phyloP scores from a whole-genome alignment of 1,139 yeast genomes.

The Eremothecium sinecaudum region DNA sequence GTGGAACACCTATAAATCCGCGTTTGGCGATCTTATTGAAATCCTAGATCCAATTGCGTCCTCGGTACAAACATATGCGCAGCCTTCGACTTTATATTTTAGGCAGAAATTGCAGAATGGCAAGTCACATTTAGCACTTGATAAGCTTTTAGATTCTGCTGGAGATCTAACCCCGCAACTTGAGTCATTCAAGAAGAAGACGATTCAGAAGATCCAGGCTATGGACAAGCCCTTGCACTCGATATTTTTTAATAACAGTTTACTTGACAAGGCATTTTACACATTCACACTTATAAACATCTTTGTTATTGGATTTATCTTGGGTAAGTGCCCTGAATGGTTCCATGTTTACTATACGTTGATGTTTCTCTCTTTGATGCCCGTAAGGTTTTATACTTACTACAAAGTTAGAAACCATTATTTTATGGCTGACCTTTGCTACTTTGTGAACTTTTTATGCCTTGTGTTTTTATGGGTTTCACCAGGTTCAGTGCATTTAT shows the following conservation, averaged over 20 bases:
- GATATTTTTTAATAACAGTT: constrained; percentile 34
- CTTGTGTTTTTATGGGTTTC: constrained; percentile 71
- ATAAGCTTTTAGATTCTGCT: constrained; percentile 8
- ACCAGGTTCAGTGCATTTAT: constrained; percentile 63
- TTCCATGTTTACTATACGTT: constrained; percentile 71
- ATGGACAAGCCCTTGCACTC: constrained; percentile 19
- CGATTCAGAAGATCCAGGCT: constrained; percentile 16
- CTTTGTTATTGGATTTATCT: constrained; percentile 62
- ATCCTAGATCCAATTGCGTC: constrained; percentile 25
- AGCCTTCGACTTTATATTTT: constrained; percentile 10
- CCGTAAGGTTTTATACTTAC: constrained; percentile 76
- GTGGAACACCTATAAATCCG: constrained; percentile 7
- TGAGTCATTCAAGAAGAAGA: constrained; percentile 15
- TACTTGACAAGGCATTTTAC: constrained; percentile 75
- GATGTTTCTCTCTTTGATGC: constrained; percentile 58
- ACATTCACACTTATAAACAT: constrained; percentile 62
- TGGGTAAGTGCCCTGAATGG: constrained; percentile 68
- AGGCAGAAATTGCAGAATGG: constrained; percentile 13
- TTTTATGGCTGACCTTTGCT: constrained; percentile 87
- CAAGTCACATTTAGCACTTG: constrained; percentile 9
- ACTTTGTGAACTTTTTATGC: constrained; percentile 70
- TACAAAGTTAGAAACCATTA: constrained; percentile 73
- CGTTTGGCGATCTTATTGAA: constrained; percentile 20
- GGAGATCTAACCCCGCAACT: constrained; percentile 16
- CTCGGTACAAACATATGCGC: constrained; percentile 15